Evolutionary conservation across 1,284 basidiomycete genomes (phyloP).

Genomic region (Malassezia caprae): DNA sequence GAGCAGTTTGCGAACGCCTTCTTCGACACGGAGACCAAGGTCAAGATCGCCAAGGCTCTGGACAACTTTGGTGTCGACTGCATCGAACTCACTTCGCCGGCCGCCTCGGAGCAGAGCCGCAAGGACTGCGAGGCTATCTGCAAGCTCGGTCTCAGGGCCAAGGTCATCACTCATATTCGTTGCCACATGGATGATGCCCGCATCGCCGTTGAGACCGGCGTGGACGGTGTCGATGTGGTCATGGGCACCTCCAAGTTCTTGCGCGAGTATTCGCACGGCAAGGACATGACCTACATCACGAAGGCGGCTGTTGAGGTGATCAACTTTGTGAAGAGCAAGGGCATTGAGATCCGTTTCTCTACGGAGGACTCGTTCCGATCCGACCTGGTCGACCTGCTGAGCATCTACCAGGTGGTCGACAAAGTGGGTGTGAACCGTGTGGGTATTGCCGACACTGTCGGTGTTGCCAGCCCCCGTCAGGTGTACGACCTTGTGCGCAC

Average conservation of each 20-base stretch:
- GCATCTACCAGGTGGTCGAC: conserved; percentile 98
- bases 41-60: conserved; percentile 81
- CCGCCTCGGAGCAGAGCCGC: conserved; percentile 90
- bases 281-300: conserved; percentile 99
- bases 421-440: conserved; percentile 99
- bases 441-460: conserved; percentile 97
- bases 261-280: conserved; percentile 97
- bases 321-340: conserved; percentile 98
- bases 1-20: conserved; percentile 98
- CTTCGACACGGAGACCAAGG: conserved; percentile 99
- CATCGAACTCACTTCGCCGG: conserved; percentile 97
- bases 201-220: conserved; percentile 93
- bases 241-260: conserved; percentile 99
- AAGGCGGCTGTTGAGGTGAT: conserved; percentile 95
- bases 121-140: conserved; percentile 96
- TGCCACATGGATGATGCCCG: conserved; percentile 99
- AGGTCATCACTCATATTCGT: conserved; percentile 97
- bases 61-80: conserved; percentile 75
- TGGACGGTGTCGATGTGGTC: conserved; percentile 98
- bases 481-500: conserved; percentile 98
- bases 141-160: conserved; percentile 92
- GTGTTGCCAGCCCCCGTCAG: conserved; percentile 95
- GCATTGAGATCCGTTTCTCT: conserved; percentile 98
- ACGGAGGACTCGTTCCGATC: conserved; percentile 99
- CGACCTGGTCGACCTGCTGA: conserved; percentile 93